Evolutionary conservation across 2,329 filamentous ascomycete genomes (phyloP).

Genomic region (Amylocarpus encephaloides): DNA sequence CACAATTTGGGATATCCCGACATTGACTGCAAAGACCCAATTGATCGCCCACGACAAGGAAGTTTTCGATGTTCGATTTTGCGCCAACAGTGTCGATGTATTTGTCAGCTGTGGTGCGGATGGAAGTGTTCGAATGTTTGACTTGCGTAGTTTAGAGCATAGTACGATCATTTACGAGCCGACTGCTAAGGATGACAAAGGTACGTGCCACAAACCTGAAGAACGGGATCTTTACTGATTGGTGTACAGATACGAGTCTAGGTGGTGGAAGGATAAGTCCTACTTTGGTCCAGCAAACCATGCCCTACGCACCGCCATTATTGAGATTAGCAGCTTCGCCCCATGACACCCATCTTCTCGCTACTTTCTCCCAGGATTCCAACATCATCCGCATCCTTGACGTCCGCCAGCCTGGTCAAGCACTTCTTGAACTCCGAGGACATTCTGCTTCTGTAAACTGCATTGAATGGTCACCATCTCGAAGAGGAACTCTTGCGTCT

Average conservation of each 20-base stretch:
- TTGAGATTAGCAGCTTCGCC: constrained; percentile 83
- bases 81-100: constrained; percentile 95
- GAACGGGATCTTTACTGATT: constrained; percentile 10
- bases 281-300: constrained; percentile 69
- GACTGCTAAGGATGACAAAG: constrained; percentile 72
- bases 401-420: constrained; percentile 91
- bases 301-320: constrained; percentile 69
- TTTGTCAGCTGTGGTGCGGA: constrained; percentile 98
- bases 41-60: constrained; percentile 98
- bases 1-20: constrained; percentile 99
- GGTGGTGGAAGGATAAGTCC: constrained; percentile 60
- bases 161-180: constrained; percentile 99
- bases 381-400: constrained; percentile 91
- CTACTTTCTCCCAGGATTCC: constrained; percentile 94
- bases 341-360: constrained; percentile 89
- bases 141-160: constrained; percentile 90
- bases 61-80: constrained; percentile 97
- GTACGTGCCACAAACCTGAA: constrained; percentile 39
- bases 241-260: constrained; percentile 40
- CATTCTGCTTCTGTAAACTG: constrained; percentile 83
- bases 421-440: constrained; percentile 84
- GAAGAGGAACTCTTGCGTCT: constrained; percentile 82
- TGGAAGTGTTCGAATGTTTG: constrained; percentile 97
- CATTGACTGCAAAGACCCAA: constrained; percentile 94
- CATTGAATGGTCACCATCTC: constrained; percentile 88